phyloP scores from a whole-genome alignment of 345 rosid species.

The Eucalyptus globulus region DNA sequence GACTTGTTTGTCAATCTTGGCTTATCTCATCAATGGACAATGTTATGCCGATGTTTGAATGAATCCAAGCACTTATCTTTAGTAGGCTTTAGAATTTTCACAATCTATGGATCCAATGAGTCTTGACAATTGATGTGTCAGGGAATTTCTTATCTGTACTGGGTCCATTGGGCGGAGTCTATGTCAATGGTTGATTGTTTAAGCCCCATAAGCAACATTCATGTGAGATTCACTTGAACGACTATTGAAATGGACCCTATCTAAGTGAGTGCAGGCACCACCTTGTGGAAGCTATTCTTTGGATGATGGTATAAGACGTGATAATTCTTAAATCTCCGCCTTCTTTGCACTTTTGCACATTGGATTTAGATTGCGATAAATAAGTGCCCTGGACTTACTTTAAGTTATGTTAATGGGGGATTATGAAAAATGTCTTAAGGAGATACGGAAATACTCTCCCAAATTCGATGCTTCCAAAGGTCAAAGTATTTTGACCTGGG shows the following conservation, averaged over 20 bases:
- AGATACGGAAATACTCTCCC: no score
- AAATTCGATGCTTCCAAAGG: no score
- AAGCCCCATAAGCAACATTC: not conserved
- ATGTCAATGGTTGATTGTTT: not conserved
- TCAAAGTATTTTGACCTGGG: no score
- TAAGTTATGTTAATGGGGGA: no score
- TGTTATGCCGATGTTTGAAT: not conserved
- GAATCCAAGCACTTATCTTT: not conserved
- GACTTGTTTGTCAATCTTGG: not conserved
- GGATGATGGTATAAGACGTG: not conserved
- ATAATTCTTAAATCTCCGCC: no score
- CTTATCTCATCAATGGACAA: not conserved
- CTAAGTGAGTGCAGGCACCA: accelerated
- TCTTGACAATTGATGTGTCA: not conserved
- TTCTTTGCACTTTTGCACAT: no score
- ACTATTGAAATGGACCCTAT: not conserved
- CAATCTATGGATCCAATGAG: not conserved
- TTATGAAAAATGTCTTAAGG: no score
- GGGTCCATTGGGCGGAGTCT: accelerated
- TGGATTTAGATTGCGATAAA: no score
- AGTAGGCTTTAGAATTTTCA: not conserved
- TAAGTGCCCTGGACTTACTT: no score
- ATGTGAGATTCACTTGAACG: no score
- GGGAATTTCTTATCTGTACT: not conserved
- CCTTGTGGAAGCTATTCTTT: no score